Percentiles rank a stretch among this genome's conserved stretches.
phyloP scores from a whole-genome alignment of 169 alveolate species.

The Eimeria mitis region DNA sequence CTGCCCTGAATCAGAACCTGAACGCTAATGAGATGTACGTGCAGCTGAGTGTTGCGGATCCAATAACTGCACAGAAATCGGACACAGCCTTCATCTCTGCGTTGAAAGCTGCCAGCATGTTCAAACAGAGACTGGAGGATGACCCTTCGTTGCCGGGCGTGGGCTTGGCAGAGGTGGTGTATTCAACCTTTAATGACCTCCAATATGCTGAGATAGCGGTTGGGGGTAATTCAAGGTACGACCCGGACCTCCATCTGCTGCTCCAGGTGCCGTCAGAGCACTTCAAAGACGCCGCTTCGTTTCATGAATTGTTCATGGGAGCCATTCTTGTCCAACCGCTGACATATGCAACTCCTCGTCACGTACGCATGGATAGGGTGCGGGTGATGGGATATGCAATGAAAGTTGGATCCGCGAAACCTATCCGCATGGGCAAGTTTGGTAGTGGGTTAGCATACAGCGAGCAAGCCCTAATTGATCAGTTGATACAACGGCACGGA shows the following conservation, averaged over 20 bases:
- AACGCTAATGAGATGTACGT: constrained; percentile 77
- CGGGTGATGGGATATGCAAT: constrained; percentile 75
- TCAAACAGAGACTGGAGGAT: constrained; percentile 71
- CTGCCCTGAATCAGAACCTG: constrained; percentile 58
- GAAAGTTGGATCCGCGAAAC: constrained; percentile 48
- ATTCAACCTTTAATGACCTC: constrained; percentile 73
- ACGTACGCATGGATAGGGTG: constrained; percentile 65
- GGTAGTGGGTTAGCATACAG: constrained; percentile 66
- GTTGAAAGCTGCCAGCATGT: constrained; percentile 71
- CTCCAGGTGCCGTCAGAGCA: constrained; percentile 65
- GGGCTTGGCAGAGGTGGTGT: constrained; percentile 77
- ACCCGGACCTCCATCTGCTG: constrained; percentile 56
- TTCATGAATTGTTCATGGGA: constrained; percentile 63
- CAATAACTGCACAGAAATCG: constrained; percentile 34
- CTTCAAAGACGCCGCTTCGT: constrained; percentile 52
- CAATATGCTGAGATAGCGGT: constrained; percentile 63
- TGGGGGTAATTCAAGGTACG: constrained; percentile 37
- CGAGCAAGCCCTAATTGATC: constrained; percentile 59
- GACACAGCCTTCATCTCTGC: constrained; percentile 56
- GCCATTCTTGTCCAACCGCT: constrained; percentile 67
- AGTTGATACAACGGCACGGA: constrained; percentile 42
- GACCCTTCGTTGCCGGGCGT: constrained; percentile 82
- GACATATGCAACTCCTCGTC: constrained; percentile 46
- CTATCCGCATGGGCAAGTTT: constrained; percentile 73
- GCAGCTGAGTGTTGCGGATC: constrained; percentile 76